Percentiles rank a stretch among this genome's conserved stretches.
These are phyloP conservation scores for Geosiphon pyriformis DNA, from an alignment of 192 early-diverging fungal species.

Conservation along the genomic window DNA sequence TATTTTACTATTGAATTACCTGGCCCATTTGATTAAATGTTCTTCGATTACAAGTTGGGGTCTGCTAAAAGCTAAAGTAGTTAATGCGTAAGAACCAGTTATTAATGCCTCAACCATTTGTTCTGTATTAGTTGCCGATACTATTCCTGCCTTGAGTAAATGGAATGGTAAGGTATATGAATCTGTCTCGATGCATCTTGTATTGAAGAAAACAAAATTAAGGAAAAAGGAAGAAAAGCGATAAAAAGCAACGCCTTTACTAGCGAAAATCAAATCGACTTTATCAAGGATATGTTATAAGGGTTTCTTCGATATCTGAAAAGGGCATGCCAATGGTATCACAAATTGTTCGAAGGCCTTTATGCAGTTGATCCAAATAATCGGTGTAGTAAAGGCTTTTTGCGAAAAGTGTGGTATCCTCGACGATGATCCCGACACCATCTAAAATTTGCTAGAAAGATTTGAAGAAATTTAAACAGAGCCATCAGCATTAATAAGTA, in stretches of 20 bases:
- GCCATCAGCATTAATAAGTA: not conserved
- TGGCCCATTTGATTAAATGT: not conserved
- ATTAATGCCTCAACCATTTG: not conserved
- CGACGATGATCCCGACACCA: conserved; percentile 38
- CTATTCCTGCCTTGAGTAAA: not conserved
- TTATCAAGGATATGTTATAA: conserved; percentile 34
- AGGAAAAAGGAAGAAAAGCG: not conserved
- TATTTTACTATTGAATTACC: not conserved
- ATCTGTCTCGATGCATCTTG: conserved; percentile 22
- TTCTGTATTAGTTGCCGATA: not conserved
- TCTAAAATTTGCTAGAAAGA: conserved; percentile 36
- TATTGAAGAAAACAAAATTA: conserved; percentile 9
- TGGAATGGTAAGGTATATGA: not conserved
- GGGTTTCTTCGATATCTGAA: conserved; percentile 42
- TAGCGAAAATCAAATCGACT: too few species aligned
- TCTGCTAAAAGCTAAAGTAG: not conserved
- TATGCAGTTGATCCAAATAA: conserved; percentile 42
- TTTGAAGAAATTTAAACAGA: conserved; percentile 29
- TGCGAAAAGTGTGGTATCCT: conserved; percentile 42
- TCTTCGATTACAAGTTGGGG: not conserved
- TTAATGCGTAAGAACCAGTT: not conserved
- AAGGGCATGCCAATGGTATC: conserved; percentile 47
- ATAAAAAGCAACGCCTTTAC: too few species aligned
- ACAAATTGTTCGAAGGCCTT: conserved; percentile 46
- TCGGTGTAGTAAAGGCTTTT: conserved; percentile 40